These are phyloP conservation scores for Ambrosiella xylebori DNA, from an alignment of 2,329 filamentous ascomycete species.

Conservation along the genomic window DNA sequence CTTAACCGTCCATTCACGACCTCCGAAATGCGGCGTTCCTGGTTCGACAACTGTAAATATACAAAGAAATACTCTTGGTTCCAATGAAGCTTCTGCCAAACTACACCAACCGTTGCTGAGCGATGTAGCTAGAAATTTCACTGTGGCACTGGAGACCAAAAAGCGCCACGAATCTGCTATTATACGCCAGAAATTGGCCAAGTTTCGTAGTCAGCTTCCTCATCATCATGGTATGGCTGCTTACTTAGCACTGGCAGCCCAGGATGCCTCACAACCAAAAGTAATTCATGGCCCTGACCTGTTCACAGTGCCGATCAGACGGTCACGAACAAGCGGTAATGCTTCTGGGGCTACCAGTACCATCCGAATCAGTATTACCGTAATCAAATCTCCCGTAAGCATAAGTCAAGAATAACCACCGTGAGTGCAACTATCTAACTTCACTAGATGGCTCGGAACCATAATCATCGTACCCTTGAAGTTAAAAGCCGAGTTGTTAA, in stretches of 20 bases:
- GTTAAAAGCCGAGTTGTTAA: no score
- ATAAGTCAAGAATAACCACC: background rate
- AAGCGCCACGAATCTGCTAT: background rate
- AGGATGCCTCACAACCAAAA: background rate
- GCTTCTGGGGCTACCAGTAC: background rate
- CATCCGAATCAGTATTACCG: background rate
- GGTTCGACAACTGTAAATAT: background rate
- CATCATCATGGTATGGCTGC: slow-evolving; percentile 1
- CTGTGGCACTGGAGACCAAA: background rate
- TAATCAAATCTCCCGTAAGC: background rate
- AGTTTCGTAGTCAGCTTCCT: background rate
- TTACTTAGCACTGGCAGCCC: background rate
- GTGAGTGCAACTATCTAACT: background rate
- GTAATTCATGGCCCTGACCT: background rate
- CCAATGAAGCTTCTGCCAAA: no score
- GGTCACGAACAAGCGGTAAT: background rate
- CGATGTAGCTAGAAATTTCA: background rate
- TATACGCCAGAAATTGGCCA: background rate
- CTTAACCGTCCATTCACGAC: background rate
- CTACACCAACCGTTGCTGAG: background rate
- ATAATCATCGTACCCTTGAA: background rate
- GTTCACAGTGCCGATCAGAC: background rate
- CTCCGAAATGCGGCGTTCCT: background rate
- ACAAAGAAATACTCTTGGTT: no score
- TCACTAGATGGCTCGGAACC: background rate